Evolutionary conservation across 129 eudicot genomes (phyloP), one percentile per base, ranked within the genome.

Genomic region (Scalesia atractyloides): DNA sequence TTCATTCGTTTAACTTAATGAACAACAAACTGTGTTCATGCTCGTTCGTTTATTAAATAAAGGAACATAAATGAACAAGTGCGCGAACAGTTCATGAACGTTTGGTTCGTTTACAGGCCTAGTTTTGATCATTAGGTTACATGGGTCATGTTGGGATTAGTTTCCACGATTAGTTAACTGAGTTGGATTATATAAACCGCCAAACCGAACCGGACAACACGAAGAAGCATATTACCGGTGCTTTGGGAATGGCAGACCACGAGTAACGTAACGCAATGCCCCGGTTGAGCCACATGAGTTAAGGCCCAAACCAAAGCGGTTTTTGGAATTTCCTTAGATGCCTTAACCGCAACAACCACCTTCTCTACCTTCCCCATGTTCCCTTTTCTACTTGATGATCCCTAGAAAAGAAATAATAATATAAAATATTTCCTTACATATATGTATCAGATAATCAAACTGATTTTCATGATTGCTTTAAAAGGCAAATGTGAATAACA

Each of bases 231-330:
- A 44, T 57, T 81, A 94, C 98, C 98, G 15, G 88, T 79, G 69
- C 60, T 81, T 57, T 86, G 97, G 9, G 97, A 74, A 58, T 92
- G 85, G 59, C 78, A 78, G 65, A 94, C 91, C 54, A 90, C 97
- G 72, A 94, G 92, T 67, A 94, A 83, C 7, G 92, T 90, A 70
- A 94, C 80, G 78, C 96, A 94, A 56, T 94, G 93, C 34, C 97
- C 97, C 59, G 97, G 98, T 65, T 94, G 97, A 74, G 88, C 97
- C 56, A 94, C 96, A 73, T 94, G 98, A 73, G 90, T 94, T 85
- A 94, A 82, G 10, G 97, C 93, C 98, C 98, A 94, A 12, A 94
- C 86, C 67, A 94, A 79, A 13, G 98, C 98, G 7, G 91, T 81
- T 73, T 90, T 94, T 0, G 93, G 91, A 18, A 94, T 82, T 72